Evolutionary conservation across 1,139 yeast genomes (phyloP), one percentile per base, ranked within the genome.

Genomic region (Pichia sp.): DNA sequence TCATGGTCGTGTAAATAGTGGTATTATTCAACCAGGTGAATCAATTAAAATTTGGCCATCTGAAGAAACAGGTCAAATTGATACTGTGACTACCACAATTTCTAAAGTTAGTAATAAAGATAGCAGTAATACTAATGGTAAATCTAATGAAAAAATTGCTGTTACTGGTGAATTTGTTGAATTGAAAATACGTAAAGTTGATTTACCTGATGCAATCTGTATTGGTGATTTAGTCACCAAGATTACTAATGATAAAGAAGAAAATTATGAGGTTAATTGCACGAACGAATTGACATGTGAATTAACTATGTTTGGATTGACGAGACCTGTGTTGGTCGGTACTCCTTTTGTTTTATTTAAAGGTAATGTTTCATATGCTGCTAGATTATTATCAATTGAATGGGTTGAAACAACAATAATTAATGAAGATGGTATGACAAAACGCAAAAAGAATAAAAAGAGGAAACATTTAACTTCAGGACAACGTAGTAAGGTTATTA

Each of bases 341-440:
- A 76, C 95, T 1, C 86, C 94, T 40, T 74, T 92, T 54, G 78
- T 90, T 36, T 63, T 89, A 43, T 90, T 90, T 65, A 75, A 95
- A 54, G 95, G 95, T 52, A 82, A 87, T 47, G 73, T 81, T 39
- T 84, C 84, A 47, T 78, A 79, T 35, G 89, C 50, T 9, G 47
- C 49, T 12, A 41, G 35, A 25, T 35, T 51, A 11, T 6, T 33
- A 4, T 23, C 37, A n/a, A 46, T 51, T 36, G 48, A 48, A 37
- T 51, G 50, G 47, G 48, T 47, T 3, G 43, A 42, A 30, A 45
- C 41, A 8, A 51, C 42, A 29, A 16, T 43, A 2, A 20, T 29
- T 7, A 39, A 46, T 31, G 41, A 36, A 5, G 45, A 45, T 40
- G 46, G 40, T 12, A 28, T 30, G 2, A 37, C 39, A 4, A 45